phyloP scores from a whole-genome alignment of 1,284 basidiomycete species.

The Fomitopsis pinicola region DNA sequence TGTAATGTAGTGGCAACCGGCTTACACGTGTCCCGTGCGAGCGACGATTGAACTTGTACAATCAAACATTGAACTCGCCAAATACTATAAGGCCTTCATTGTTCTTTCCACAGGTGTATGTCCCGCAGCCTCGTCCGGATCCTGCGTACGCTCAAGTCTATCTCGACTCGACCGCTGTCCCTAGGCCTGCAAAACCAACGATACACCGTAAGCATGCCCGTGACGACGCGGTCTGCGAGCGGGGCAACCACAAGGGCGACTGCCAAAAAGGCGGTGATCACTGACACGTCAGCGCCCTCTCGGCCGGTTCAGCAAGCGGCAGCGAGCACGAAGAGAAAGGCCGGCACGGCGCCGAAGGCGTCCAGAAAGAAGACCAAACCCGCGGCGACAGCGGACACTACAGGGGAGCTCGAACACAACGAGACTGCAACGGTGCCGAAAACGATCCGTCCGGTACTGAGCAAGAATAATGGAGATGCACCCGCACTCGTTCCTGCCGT shows the following conservation, averaged over 20 bases:
- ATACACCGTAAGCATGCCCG: conserved; percentile 17
- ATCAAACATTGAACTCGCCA: too few relatives aligned
- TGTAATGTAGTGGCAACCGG: too few relatives aligned
- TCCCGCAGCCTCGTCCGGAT: neutral
- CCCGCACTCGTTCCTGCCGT: conserved; percentile 50
- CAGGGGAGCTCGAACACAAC: neutral
- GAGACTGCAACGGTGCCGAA: neutral
- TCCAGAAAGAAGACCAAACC: conserved; percentile 9
- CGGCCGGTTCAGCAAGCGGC: neutral
- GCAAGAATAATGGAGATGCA: conserved; percentile 7
- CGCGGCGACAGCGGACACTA: neutral
- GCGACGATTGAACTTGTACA: too few relatives aligned
- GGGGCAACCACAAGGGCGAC: conserved; percentile 14
- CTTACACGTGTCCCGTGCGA: too few relatives aligned
- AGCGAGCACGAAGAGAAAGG: conserved; percentile 20
- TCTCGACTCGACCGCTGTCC: neutral
- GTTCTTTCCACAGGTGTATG: neutral
- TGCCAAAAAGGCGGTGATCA: conserved; percentile 5
- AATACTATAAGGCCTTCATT: too few relatives aligned
- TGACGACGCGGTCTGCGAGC: conserved; percentile 38
- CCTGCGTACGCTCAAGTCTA: neutral
- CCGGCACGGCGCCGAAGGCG: conserved; percentile 11
- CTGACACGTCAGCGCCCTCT: neutral
- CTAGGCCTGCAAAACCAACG: neutral
- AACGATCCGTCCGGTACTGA: neutral